Base-by-base conservation (phyloP, 75 land plant genomes). In the Ceratopteris richardii region DNA sequence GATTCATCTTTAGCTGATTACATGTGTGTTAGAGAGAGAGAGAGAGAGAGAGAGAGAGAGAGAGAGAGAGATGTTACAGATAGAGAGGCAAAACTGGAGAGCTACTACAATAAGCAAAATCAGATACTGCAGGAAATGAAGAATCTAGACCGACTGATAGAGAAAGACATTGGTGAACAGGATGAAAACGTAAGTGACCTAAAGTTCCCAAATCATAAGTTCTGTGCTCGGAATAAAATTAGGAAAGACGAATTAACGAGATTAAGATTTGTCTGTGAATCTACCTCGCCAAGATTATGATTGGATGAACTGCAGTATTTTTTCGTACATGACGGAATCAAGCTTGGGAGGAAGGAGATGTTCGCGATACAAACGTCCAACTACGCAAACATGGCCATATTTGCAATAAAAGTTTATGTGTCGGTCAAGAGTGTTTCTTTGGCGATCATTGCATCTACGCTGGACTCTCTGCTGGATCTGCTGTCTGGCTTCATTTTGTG, bases 381-480 rank as follows among this genome's bases (percentile, higher is more conserved):
- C 67, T 25, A 76, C 61, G 82, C 94, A 37, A 92, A 92, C 58
- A 65, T 92, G 70, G 40, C 88, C 47, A 76, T 92, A 25, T 80
- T 92, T 69, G 75, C 74, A 18, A 82, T 92, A 21, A 92, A 92
- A 76, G 88, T 92, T 19, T 81, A 73, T 76, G 82, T 84, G 19
- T 87, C 90, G 12, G 48, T 83, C 31, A 78, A 61, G 62, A 93
- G 96, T 73, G 75, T 79, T 14, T 93, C 98, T 7, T 57, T 93
- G 60, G 96, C 98, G 2, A 93, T 93, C 22, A 79, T 93, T 62
- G 98, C 98, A n/a, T 93, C 98, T 22, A 89, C 98, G 40, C 46
- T 93, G 74, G 98, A 93, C 54, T 93, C 98, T 21, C 82, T 93
- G 22, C 72, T 93, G 66, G 98, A 93, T 69, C 77, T 93, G 22